phyloP scores from a whole-genome alignment of 441 rosid species.

The Aleurites moluccanus region DNA sequence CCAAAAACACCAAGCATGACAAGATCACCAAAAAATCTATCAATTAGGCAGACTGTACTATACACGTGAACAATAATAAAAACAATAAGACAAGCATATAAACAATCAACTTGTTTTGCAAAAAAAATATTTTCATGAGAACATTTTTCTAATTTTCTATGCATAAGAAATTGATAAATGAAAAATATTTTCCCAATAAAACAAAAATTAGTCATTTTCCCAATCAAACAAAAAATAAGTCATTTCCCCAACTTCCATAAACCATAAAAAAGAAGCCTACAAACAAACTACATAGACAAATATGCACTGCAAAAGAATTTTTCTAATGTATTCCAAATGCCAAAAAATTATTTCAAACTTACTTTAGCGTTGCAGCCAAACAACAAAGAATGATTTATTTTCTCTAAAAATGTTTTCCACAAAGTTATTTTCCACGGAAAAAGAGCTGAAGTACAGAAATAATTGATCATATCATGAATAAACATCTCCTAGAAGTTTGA shows the following conservation, averaged over 20 bases:
- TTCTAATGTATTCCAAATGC: background rate
- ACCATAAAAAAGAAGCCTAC: background rate
- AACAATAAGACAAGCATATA: background rate
- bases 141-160: background rate
- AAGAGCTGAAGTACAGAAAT: too few species aligned
- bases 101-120: background rate
- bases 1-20: slow-evolving; percentile 1
- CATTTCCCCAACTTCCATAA: background rate
- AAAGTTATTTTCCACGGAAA: background rate
- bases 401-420: background rate
- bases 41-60: background rate
- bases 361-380: background rate
- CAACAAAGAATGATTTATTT: background rate
- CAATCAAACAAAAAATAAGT: background rate
- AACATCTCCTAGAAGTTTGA: background rate
- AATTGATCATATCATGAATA: too few species aligned
- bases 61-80: too few species aligned
- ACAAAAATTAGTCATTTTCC: too few species aligned
- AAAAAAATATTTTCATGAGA: background rate
- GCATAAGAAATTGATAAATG: background rate
- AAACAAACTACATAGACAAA: background rate
- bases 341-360: background rate
- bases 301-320: background rate
- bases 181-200: too few species aligned
- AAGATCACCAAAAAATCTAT: background rate